These are phyloP conservation scores for Penicillium brevicompactum DNA, from an alignment of 2,329 filamentous ascomycete genomes.

Conservation along the genomic window DNA sequence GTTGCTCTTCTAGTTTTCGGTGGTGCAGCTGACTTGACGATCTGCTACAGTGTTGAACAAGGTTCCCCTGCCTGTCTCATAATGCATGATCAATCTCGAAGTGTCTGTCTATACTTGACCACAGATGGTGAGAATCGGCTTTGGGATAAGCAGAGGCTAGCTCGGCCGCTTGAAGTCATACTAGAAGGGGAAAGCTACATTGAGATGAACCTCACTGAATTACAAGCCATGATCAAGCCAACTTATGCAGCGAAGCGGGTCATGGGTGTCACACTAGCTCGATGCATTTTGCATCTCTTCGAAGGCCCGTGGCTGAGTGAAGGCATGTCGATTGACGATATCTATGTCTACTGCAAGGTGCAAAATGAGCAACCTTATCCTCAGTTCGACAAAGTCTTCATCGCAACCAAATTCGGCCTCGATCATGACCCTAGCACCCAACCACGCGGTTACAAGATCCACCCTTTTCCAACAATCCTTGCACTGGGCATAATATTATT, in stretches of 20 bases:
- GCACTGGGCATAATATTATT: conserved; percentile 16
- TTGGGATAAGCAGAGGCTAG: conserved; percentile 5
- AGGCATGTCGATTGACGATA: conserved; percentile 10
- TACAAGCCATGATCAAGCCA: conserved; percentile 12
- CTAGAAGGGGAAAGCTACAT: conserved; percentile 5
- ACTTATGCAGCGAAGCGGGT: conserved; percentile 17
- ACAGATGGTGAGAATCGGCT: conserved; percentile 5
- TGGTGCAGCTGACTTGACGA: background rate
- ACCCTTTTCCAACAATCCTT: conserved; percentile 18
- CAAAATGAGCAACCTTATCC: conserved; percentile 11
- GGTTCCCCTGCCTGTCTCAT: conserved; percentile 6
- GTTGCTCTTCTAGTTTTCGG: too few relatives aligned
- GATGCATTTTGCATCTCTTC: conserved; percentile 14
- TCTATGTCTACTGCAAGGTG: conserved; percentile 13
- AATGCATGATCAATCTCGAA: conserved; percentile 7
- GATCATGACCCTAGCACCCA: background rate
- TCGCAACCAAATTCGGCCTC: background rate
- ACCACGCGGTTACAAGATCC: conserved; percentile 6
- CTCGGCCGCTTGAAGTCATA: conserved; percentile 8
- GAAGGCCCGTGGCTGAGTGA: conserved; percentile 14
- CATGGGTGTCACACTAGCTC: conserved; percentile 14
- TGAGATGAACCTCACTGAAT: background rate
- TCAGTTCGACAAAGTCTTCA: conserved; percentile 17
- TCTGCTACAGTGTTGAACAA: background rate
- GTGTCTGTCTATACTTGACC: conserved; percentile 6